phyloP scores from a whole-genome alignment of 192 early-diverging fungal genomes.

The Coemansia sp. region DNA sequence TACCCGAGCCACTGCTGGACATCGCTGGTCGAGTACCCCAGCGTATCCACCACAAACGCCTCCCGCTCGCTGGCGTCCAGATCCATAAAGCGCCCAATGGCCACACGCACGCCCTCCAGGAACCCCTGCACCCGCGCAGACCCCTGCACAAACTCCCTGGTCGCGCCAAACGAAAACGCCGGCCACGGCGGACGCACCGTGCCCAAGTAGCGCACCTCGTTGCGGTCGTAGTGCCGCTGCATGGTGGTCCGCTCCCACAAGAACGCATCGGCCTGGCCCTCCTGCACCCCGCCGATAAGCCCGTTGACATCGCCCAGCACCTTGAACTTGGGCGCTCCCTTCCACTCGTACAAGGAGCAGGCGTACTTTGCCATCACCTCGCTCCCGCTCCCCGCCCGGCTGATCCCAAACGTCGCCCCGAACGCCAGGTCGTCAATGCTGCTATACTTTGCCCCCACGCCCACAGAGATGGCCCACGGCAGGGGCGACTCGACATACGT shows the following conservation, averaged over 20 bases:
- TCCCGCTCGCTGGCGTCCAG: not conserved
- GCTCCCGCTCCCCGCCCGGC: constrained; percentile 72
- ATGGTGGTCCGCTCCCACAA: constrained; percentile 93
- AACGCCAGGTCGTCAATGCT: constrained; percentile 39
- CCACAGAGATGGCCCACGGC: constrained; percentile 68
- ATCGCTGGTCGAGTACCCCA: constrained; percentile 27
- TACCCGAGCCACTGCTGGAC: constrained; percentile 23
- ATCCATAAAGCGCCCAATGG: constrained; percentile 10
- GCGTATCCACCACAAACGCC: constrained; percentile 13
- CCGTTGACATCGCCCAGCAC: constrained; percentile 69
- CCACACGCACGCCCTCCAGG: not conserved
- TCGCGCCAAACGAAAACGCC: constrained; percentile 71
- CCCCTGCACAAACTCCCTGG: constrained; percentile 6
- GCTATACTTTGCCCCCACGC: constrained; percentile 35
- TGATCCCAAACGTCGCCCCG: constrained; percentile 52
- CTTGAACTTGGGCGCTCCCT: constrained; percentile 53
- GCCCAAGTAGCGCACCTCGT: constrained; percentile 64
- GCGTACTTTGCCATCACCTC: constrained; percentile 67
- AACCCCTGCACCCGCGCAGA: not conserved
- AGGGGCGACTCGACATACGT: constrained; percentile 74
- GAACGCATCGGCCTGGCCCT: constrained; percentile 65
- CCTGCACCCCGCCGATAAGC: constrained; percentile 63
- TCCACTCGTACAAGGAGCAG: constrained; percentile 58
- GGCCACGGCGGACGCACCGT: constrained; percentile 86
- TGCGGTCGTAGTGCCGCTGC: constrained; percentile 70